phyloP scores from a whole-genome alignment of 108 stramenopile species.

The Cyclostephanos tholiformis region DNA sequence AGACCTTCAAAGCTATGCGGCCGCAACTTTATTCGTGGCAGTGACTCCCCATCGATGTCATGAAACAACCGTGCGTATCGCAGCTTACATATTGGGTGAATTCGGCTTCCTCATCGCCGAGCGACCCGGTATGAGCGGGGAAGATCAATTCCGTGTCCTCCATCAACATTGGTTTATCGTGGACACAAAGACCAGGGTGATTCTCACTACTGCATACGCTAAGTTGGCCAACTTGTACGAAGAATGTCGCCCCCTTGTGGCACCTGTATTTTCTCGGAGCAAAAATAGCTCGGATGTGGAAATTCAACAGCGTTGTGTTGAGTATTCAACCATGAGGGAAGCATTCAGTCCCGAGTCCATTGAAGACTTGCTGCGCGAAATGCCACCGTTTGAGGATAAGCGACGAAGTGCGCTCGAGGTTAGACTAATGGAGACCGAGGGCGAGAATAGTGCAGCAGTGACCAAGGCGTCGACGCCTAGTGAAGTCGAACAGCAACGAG shows the following conservation, averaged over 20 bases:
- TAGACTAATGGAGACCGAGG: constrained; percentile 81
- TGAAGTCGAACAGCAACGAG: constrained; percentile 78
- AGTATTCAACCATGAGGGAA: constrained; percentile 89
- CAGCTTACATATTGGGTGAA: constrained; percentile 96
- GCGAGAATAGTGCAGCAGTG: constrained; percentile 84
- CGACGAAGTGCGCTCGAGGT: constrained; percentile 82
- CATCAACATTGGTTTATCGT: constrained; percentile 94
- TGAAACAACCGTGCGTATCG: constrained; percentile 90
- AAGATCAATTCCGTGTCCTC: constrained; percentile 92
- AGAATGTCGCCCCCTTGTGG: constrained; percentile 89
- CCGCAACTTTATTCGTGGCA: constrained; percentile 84
- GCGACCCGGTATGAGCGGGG: constrained; percentile 88
- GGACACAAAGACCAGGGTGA: constrained; percentile 69
- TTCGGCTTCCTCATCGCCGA: constrained; percentile 97
- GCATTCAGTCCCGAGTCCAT: constrained; percentile 84
- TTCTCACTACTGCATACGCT: constrained; percentile 93
- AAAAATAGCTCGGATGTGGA: constrained; percentile 90
- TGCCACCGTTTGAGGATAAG: constrained; percentile 94
- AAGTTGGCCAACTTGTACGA: constrained; percentile 96
- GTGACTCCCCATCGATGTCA: constrained; percentile 88
- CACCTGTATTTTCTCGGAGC: constrained; percentile 84
- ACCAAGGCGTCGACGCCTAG: constrained; percentile 83
- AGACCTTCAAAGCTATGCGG: constrained; percentile 94
- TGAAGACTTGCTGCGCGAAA: constrained; percentile 90
- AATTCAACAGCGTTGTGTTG: constrained; percentile 91